Base-by-base conservation (phyloP, 352 stramenopile genomes). In the Globisporangium paddicum region DNA sequence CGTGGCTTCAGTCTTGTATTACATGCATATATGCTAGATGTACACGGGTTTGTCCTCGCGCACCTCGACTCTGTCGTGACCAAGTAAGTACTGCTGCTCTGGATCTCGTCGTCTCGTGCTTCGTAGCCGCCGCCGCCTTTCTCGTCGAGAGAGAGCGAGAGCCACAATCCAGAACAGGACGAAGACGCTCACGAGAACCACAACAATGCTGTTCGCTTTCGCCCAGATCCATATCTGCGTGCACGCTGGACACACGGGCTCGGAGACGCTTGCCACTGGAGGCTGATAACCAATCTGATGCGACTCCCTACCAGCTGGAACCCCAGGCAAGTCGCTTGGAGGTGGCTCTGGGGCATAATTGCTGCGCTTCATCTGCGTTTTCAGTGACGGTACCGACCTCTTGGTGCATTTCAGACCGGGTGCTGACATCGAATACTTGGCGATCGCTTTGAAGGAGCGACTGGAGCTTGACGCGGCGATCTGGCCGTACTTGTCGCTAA, bases 401-500 rank as follows among this genome's bases (percentile, higher is more conserved):
- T 18, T 46, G 6, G 9, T 19, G 28, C 51, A 44, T 35, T 7
- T 16, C 23, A 13, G 35, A n/a, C 9, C 40, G 11, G 13, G 14
- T 2, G 23, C 6, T 25, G 21, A 1, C 18, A 19, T 6, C 16
- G 21, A 2, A 40, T 11, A 23, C 25, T 44, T 48, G 23, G 51
- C 51, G 37, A 58, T 40, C 14, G 19, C 40, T 19, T 58, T 58
- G 23, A n/a, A 48, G 8, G 35, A 14, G 16, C 19, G 21, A 9
- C 34, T n/a, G 25, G 25, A 25, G 23, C 2, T 19, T 6, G 28
- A 16, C 5, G 10, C 9, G 13, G 4, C 13, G 35, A 38, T 23
- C 10, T 38, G 13, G 2, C 51, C 51, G n/a, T 40, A 18, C 37
- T 58, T 58, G 37, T 49, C 51, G 35, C 51, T 58, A 23, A 58